Conservation (phyloP, 1,284 basidiomycete species). For the Leccinum variabile region DNA sequence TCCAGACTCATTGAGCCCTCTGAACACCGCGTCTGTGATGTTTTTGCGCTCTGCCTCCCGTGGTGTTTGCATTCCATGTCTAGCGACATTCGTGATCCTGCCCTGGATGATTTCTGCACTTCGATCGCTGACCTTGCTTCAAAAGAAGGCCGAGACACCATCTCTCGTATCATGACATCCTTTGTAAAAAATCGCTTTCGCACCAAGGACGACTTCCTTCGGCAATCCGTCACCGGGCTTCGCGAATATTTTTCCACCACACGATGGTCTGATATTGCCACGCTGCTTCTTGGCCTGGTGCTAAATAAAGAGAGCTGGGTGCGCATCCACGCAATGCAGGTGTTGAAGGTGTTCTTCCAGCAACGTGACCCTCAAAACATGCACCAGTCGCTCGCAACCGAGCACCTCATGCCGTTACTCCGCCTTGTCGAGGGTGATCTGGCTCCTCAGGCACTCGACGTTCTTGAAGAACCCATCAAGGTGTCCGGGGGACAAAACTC, state of each 20-base stretch:
- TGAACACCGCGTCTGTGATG: conserved; percentile 74
- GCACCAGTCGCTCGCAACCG: conserved; percentile 76
- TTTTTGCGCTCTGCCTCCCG: conserved; percentile 84
- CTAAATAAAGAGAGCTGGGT: conserved; percentile 86
- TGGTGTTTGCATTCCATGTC: conserved; percentile 87
- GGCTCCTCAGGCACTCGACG: conserved; percentile 83
- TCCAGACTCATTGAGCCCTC: conserved; percentile 72
- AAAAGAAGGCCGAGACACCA: conserved; percentile 69
- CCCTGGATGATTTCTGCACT: conserved; percentile 70
- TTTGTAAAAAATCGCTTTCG: conserved; percentile 88
- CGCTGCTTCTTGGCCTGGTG: conserved; percentile 82
- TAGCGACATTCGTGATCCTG: conserved; percentile 58
- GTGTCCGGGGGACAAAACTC: conserved; percentile 76
- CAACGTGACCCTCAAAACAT: conserved; percentile 78
- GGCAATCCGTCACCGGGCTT: conserved; percentile 84
- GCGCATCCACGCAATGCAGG: conserved; percentile 80
- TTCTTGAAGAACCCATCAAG: conserved; percentile 85
- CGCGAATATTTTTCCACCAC: conserved; percentile 77
- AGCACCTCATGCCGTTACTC: conserved; percentile 88
- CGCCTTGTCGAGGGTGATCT: conserved; percentile 85
- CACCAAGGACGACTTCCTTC: conserved; percentile 91
- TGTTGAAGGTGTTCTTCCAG: conserved; percentile 87
- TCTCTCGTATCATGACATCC: conserved; percentile 85
- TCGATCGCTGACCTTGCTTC: conserved; percentile 76
- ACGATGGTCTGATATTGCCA: conserved; percentile 76